Evolutionary conservation across 1,139 yeast genomes (phyloP).

Genomic region (Saccharomyces hybrid): DNA sequence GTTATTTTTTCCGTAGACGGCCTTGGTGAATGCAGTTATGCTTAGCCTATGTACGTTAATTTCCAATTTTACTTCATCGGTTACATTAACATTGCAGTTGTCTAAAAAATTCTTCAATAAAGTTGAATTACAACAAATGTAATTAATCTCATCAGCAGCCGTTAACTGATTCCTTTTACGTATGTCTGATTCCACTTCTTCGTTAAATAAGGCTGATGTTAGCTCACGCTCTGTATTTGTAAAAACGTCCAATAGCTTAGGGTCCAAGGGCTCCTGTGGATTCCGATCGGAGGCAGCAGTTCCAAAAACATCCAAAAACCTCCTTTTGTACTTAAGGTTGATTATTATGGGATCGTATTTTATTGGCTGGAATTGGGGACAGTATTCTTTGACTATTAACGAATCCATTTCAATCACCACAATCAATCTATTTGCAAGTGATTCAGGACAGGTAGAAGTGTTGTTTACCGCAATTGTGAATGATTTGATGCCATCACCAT

Average conservation of each 20-base stretch:
- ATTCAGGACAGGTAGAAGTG: conserved; percentile 27
- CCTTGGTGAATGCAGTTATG: conserved; percentile 49
- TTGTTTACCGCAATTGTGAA: conserved; percentile 30
- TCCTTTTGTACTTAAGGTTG: conserved; percentile 37
- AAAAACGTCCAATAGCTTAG: conserved; percentile 24
- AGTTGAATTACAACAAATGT: conserved; percentile 39
- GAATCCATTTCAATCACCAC: conserved; percentile 45
- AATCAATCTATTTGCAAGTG: conserved; percentile 37
- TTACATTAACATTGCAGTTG: conserved; percentile 34
- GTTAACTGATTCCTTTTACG: conserved; percentile 13
- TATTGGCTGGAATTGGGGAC: conserved; percentile 45
- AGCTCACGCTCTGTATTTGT: conserved; percentile 21
- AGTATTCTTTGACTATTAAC: conserved; percentile 46
- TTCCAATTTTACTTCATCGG: conserved; percentile 50
- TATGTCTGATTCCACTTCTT: conserved; percentile 15
- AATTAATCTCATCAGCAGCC: conserved; percentile 31
- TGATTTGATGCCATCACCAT: conserved; percentile 36
- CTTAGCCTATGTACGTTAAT: conserved; percentile 38
- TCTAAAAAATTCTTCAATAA: conserved; percentile 47
- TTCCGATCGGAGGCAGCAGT: conserved; percentile 15
- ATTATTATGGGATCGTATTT: conserved; percentile 35
- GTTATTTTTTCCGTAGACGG: conserved; percentile 40
- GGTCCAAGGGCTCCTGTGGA: conserved; percentile 22
- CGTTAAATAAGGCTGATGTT: conserved; percentile 23
- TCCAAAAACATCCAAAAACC: conserved; percentile 29